Conservation (phyloP, 2,329 filamentous ascomycete species). For the Cercospora janseana region DNA sequence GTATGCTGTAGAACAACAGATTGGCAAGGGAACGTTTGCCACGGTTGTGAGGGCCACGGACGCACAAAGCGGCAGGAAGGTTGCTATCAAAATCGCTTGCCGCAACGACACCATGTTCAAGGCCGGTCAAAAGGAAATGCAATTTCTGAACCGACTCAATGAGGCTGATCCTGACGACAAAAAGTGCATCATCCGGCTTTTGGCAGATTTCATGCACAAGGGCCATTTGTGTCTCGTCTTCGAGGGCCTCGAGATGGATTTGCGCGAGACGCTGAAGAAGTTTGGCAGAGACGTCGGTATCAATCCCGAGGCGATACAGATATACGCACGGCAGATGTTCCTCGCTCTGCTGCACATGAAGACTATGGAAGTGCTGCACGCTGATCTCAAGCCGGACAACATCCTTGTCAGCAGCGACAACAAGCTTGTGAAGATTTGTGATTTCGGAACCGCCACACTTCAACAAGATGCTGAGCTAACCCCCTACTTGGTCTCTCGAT, state of each 20-base stretch:
- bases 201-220: conserved; percentile 88
- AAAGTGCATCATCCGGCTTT: conserved; percentile 86
- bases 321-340: conserved; percentile 93
- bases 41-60: conserved; percentile 89
- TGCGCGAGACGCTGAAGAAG: conserved; percentile 91
- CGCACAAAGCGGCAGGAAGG: conserved; percentile 64
- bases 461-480: conserved; percentile 88
- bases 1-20: conserved; percentile 81
- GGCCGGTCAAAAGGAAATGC: conserved; percentile 90
- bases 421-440: conserved; percentile 88
- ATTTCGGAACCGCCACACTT: conserved; percentile 93
- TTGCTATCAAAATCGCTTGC: conserved; percentile 96
- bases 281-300: conserved; percentile 93
- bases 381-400: conserved; percentile 96
- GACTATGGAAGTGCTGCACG: conserved; percentile 90
- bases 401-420: conserved; percentile 83
- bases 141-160: conserved; percentile 83
- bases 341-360: conserved; percentile 82
- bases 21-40: conserved; percentile 95
- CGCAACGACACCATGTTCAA: conserved; percentile 76
- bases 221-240: conserved; percentile 95
- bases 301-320: conserved; percentile 79
- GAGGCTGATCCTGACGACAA: conserved; percentile 82
- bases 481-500: conserved; percentile 92
- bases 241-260: conserved; percentile 86